Base-by-base conservation (phyloP, 1,284 basidiomycete species). In the Apiotrichum akiyoshidainum region DNA sequence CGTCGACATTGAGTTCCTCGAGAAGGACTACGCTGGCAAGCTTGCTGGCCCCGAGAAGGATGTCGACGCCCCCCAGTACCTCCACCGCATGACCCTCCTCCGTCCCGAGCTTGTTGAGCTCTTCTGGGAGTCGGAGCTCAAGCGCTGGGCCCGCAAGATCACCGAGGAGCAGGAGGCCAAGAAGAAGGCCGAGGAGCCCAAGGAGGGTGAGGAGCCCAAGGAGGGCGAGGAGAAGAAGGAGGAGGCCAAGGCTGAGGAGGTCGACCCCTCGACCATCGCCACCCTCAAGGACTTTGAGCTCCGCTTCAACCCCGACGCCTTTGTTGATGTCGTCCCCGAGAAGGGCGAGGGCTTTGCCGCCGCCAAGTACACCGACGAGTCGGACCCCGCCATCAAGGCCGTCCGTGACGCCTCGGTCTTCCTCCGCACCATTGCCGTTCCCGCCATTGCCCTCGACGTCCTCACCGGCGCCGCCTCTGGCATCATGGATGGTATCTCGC, bases 241-340 rank as follows among this genome's bases (percentile, higher is more conserved):
- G 46, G 61, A 64, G 48, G 39, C 51, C 41, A 52, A 60, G 22
- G 56, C 52, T 10, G 65, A 61, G 33, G 47, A 57, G 26, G 52
- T 57, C 39, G 64, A 65, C 57, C 60, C 68, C 13, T 58, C 56
- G 13, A 54, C 63, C 37, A 64, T 69, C 40, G 51, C 63, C 13
- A 64, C 60, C 34, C 64, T 75, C 57, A 73, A 72, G 67, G 76
- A 69, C 66, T 84, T 84, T 69, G 74, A 79, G 61, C 76, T 84
- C 37, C 68, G 74, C 52, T 83, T 83, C 79, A 83, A 84, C 74
- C 80, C 83, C 5, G 83, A 84, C 67, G 83, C 83, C 16, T 84
- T 83, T 60, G 82, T 83, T 58, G 80, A 81, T 63, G 41, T 56
- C 22, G 46, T 64, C 8, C 48, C 64, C 35, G 55, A 55, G 46